Evolutionary conservation across 768 basidiomycete species (phyloP).

Genomic region (Xanthoconium stramineum): DNA sequence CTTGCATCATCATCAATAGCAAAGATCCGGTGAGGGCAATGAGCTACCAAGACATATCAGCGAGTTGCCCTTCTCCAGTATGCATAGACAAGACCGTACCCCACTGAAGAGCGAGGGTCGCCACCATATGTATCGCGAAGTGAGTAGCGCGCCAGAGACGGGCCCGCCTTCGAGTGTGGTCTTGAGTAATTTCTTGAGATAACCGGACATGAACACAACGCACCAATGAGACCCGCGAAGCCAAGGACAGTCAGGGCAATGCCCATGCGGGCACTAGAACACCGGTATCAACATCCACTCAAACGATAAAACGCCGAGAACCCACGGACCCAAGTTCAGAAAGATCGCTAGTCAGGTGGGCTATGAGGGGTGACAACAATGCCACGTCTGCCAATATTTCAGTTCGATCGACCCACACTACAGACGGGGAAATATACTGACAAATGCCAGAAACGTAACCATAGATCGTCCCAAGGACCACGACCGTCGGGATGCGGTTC

Average conservation of each 20-base stretch:
- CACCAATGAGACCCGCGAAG: constrained; percentile 17
- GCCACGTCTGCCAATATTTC: constrained; percentile 34
- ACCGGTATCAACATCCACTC: too few relatives aligned
- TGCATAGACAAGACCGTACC: constrained; percentile 12
- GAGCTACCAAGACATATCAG: constrained; percentile 6
- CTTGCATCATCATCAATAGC: constrained; percentile 11
- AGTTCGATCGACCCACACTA: neutral
- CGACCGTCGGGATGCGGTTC: constrained; percentile 31
- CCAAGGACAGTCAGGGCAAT: constrained; percentile 11
- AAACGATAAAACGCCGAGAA: neutral
- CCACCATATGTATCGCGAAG: constrained; percentile 54
- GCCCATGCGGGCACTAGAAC: constrained; percentile 28
- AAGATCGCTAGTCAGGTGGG: constrained; percentile 40
- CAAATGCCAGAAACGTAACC: constrained; percentile 48
- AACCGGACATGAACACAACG: constrained; percentile 2
- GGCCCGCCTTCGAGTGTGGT: constrained; percentile 41
- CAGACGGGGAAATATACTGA: constrained; percentile 13
- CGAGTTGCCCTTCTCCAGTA: neutral
- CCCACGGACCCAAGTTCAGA: constrained; percentile 47
- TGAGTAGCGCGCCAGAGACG: constrained; percentile 54
- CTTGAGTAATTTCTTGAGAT: neutral
- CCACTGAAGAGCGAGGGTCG: constrained; percentile 50
- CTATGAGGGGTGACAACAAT: constrained; percentile 40
- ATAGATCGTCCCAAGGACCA: constrained; percentile 40
- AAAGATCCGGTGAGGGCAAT: constrained; percentile 1